These are phyloP conservation scores for Chrysoporthe austroafricana DNA, from an alignment of 2,329 filamentous ascomycete species.

Conservation along the genomic window DNA sequence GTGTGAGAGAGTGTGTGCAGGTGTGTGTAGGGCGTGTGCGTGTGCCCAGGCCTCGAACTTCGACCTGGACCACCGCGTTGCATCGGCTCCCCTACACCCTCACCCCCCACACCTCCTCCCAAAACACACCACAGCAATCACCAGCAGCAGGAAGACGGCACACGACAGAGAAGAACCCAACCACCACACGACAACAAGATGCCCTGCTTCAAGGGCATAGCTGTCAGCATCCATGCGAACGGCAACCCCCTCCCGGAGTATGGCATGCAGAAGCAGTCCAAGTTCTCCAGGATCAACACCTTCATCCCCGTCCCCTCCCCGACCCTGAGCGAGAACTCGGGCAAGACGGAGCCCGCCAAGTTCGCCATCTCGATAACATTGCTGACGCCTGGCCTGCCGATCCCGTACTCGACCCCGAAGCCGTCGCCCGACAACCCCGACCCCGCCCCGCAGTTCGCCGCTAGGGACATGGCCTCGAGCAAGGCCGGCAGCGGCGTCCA, in stretches of 20 bases:
- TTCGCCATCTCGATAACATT: conserved; percentile 99
- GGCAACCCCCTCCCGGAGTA: conserved; percentile 84
- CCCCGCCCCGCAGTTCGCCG: conserved; percentile 82
- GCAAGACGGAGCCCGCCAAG: conserved; percentile 87
- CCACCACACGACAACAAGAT: conserved; percentile 45
- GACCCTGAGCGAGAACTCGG: conserved; percentile 70
- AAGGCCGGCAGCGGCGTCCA: conserved; percentile 63
- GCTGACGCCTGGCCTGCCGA: conserved; percentile 82
- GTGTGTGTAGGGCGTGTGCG: too few relatives aligned
- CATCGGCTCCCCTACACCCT: conserved; percentile 17
- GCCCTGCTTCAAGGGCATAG: conserved; percentile 99
- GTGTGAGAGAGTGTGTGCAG: too few relatives aligned
- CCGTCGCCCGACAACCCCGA: conserved; percentile 74
- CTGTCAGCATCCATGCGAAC: conserved; percentile 90
- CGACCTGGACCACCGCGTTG: not conserved
- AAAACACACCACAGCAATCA: not conserved
- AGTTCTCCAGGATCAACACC: conserved; percentile 88
- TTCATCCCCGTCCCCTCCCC: conserved; percentile 96
- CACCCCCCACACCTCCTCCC: not conserved
- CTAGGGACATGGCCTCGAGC: conserved; percentile 63
- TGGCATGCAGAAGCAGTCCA: conserved; percentile 92
- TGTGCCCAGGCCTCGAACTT: not conserved
- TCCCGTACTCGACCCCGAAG: conserved; percentile 92
- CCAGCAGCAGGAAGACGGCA: not conserved
- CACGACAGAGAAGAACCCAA: not conserved